Evolutionary conservation across 2,329 filamentous ascomycete species (phyloP).

Genomic region (Didymella pomorum): DNA sequence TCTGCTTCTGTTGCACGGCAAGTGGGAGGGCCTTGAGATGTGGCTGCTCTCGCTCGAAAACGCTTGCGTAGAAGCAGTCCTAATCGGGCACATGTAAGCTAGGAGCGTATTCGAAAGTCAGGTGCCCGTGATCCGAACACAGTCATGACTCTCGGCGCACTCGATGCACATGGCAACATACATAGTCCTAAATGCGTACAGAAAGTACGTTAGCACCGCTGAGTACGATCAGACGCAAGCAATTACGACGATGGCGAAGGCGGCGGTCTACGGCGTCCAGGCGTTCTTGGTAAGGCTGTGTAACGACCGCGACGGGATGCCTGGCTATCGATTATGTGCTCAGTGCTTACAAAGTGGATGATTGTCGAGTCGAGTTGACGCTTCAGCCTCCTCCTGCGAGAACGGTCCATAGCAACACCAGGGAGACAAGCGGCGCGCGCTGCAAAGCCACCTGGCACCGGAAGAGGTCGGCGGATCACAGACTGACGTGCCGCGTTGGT

Average conservation of each 20-base stretch:
- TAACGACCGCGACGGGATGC: slow-evolving; percentile 24
- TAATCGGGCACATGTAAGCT: slow-evolving; percentile 62
- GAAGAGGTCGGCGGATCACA: slow-evolving; percentile 22
- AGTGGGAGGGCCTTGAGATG: slow-evolving; percentile 75
- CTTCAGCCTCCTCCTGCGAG: slow-evolving; percentile 31
- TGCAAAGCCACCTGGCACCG: slow-evolving; percentile 14
- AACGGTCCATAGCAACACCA: slow-evolving; percentile 5
- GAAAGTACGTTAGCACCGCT: slow-evolving; percentile 34
- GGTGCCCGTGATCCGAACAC: slow-evolving; percentile 12
- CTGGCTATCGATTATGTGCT: slow-evolving; percentile 11
- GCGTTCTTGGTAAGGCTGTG: slow-evolving; percentile 30
- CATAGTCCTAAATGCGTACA: slow-evolving; percentile 44
- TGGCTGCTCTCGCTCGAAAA: slow-evolving; percentile 83
- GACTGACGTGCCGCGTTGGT: slow-evolving; percentile 18
- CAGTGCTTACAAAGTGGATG: slow-evolving; percentile 74
- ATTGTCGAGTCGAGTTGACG: slow-evolving; percentile 65
- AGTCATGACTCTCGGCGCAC: slow-evolving; percentile 16
- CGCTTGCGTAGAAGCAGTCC: slow-evolving; percentile 94
- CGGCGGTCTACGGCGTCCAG: slow-evolving; percentile 19
- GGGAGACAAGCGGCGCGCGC: background rate
- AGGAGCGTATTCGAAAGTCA: slow-evolving; percentile 9
- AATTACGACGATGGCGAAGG: slow-evolving; percentile 28
- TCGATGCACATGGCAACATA: slow-evolving; percentile 19
- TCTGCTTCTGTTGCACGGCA: slow-evolving; percentile 91
- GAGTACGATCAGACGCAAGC: slow-evolving; percentile 17